Evolutionary conservation across 1,284 basidiomycete genomes (phyloP).

Genomic region (Schizophyllum amplum): DNA sequence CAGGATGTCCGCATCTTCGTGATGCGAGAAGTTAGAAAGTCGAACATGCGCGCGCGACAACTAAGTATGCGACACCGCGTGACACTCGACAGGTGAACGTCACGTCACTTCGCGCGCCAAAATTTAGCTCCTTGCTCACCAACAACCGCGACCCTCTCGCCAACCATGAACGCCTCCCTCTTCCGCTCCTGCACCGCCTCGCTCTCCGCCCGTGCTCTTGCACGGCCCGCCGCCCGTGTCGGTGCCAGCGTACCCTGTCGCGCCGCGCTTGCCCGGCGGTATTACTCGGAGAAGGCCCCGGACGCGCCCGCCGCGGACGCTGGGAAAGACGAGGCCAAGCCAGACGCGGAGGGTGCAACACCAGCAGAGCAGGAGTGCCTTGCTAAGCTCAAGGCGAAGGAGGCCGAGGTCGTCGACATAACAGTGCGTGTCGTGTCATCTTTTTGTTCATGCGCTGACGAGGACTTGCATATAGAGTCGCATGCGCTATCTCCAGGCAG

Average conservation of each 20-base stretch:
- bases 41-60: neutral
- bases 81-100: neutral
- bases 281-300: constrained; percentile 29
- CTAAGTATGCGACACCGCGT: neutral
- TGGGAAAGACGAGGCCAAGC: constrained; percentile 13
- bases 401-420: constrained; percentile 65
- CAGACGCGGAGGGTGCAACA: constrained; percentile 18
- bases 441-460: constrained; percentile 7
- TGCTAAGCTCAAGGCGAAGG: constrained; percentile 63
- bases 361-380: constrained; percentile 26
- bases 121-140: neutral
- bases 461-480: constrained; percentile 50
- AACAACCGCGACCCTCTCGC: neutral
- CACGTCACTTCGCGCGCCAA: neutral
- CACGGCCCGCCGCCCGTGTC: neutral
- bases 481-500: constrained; percentile 84
- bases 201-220: constrained; percentile 29
- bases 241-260: constrained; percentile 16
- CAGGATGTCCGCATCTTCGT: neutral
- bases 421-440: constrained; percentile 42
- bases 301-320: constrained; percentile 20
- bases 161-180: constrained; percentile 10
- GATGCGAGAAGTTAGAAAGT: too few relatives aligned
- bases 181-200: constrained; percentile 51
- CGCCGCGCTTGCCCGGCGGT: constrained; percentile 22